Percentiles rank a stretch among this genome's conserved stretches.
phyloP scores from a whole-genome alignment of 495 filamentous ascomycete genomes.

The Aspergillus carlsbadensis region DNA sequence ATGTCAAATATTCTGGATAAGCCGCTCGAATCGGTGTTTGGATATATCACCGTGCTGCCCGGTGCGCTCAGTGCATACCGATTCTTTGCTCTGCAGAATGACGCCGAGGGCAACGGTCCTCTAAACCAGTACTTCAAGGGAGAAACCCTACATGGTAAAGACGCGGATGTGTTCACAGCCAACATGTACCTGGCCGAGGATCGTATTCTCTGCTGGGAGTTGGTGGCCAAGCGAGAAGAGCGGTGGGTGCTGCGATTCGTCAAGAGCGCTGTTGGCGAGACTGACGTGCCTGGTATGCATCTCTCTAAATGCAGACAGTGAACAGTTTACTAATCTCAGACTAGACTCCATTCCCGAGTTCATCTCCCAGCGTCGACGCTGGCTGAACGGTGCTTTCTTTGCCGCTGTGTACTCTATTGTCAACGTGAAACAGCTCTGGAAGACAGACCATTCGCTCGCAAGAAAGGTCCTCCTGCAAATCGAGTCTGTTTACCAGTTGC shows the following conservation, averaged over 20 bases:
- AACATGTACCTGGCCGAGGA: slow-evolving; percentile 99
- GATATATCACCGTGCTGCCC: slow-evolving; percentile 95
- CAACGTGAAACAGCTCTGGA: slow-evolving; percentile 91
- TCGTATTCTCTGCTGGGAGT: slow-evolving; percentile 98
- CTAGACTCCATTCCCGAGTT: slow-evolving; percentile 70
- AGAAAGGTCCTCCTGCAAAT: slow-evolving; percentile 92
- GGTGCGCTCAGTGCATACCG: slow-evolving; percentile 94
- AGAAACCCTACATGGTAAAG: slow-evolving; percentile 92
- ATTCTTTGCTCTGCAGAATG: slow-evolving; percentile 96
- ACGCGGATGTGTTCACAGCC: slow-evolving; percentile 97
- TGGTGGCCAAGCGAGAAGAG: slow-evolving; percentile 93
- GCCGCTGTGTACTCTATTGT: slow-evolving; percentile 96
- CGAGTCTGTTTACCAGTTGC: slow-evolving; percentile 93
- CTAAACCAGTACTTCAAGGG: slow-evolving; percentile 99
- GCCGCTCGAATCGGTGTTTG: slow-evolving; percentile 94
- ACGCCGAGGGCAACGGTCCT: slow-evolving; percentile 91
- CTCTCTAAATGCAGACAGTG: background rate
- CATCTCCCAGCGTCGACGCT: slow-evolving; percentile 90
- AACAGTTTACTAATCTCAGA: background rate
- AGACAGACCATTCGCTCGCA: slow-evolving; percentile 83
- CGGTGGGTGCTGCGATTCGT: slow-evolving; percentile 98
- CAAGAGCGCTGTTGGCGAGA: slow-evolving; percentile 91
- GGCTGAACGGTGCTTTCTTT: slow-evolving; percentile 99
- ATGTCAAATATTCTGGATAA: slow-evolving; percentile 99
- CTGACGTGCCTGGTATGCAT: slow-evolving; percentile 85